Percentiles rank a stretch among this genome's conserved stretches.
Conservation (phyloP, 805 yeast species). For the Ogataea trehalophila region DNA sequence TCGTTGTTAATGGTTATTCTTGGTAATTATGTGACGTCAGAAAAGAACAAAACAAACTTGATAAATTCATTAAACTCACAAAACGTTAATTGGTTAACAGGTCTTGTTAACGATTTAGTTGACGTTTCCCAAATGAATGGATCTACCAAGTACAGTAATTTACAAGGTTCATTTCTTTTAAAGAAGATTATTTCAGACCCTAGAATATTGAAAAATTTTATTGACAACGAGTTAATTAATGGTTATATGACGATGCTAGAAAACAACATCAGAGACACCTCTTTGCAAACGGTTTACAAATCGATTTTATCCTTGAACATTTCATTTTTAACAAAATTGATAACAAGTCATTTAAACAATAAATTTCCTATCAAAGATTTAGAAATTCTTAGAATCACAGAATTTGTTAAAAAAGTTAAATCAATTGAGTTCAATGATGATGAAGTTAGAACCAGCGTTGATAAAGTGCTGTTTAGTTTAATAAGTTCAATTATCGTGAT, state of each 20-base stretch:
- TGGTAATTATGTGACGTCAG: conserved; percentile 15
- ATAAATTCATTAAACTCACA: neutral
- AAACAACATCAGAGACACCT: neutral
- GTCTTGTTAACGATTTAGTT: conserved; percentile 1
- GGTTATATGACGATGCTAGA: too few relatives aligned
- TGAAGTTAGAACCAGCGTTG: neutral
- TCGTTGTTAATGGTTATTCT: conserved; percentile 13
- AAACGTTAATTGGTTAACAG: conserved; percentile 1
- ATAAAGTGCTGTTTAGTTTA: neutral
- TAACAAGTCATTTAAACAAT: conserved; percentile 1
- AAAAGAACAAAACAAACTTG: conserved; percentile 2
- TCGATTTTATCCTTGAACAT: conserved; percentile 1
- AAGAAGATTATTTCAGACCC: neutral
- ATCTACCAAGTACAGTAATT: conserved; percentile 1
- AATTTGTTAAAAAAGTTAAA: neutral
- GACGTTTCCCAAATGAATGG: neutral
- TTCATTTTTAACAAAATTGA: conserved; percentile 12
- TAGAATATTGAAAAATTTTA: neutral
- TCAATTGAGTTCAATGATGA: neutral
- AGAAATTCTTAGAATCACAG: too few relatives aligned
- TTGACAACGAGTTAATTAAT: too few relatives aligned
- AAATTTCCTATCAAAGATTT: neutral
- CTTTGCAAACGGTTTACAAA: neutral
- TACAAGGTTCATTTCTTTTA: conserved; percentile 7
- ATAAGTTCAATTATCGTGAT: neutral